Conservation (phyloP, 2,329 filamentous ascomycete genomes). For the Stemphylium beticola region DNA sequence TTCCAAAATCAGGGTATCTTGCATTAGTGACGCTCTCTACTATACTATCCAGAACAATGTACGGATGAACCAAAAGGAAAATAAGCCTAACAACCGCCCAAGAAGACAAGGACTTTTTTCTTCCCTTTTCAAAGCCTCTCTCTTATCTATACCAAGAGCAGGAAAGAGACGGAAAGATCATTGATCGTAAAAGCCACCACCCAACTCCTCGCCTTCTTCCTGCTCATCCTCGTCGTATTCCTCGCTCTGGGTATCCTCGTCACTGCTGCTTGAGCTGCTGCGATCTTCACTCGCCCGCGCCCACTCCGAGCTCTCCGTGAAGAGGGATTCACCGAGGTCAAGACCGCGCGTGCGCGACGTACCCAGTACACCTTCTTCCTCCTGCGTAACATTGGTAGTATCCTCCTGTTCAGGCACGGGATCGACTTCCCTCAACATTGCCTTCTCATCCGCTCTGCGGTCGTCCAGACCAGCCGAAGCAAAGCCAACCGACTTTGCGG, state of each 20-base stretch:
- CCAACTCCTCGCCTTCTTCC: conserved; percentile 43
- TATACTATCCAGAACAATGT: not conserved
- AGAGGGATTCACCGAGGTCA: conserved; percentile 36
- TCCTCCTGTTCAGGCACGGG: conserved; percentile 41
- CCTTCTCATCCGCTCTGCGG: conserved; percentile 14
- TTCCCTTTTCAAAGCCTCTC: too few species aligned
- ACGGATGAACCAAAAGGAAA: too few species aligned
- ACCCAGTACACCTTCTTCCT: conserved; percentile 14
- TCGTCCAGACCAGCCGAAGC: conserved; percentile 14
- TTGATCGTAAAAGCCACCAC: conserved; percentile 19
- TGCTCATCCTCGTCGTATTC: conserved; percentile 49
- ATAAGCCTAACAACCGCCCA: too few species aligned
- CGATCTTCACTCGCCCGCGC: conserved; percentile 38
- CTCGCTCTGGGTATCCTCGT: conserved; percentile 41
- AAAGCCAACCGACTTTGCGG: conserved; percentile 28
- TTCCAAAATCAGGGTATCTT: conserved; percentile 10
- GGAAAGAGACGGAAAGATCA: conserved; percentile 4
- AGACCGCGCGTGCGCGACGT: conserved; percentile 31
- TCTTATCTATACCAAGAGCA: not conserved
- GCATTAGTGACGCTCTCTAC: conserved; percentile 3
- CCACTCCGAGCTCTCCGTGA: conserved; percentile 47
- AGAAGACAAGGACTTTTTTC: too few species aligned
- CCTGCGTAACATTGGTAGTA: not conserved
- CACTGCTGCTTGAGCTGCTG: conserved; percentile 27
- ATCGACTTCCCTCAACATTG: conserved; percentile 35